Base-by-base conservation (phyloP, 495 filamentous ascomycete species). In the Aspergillus leporis region DNA sequence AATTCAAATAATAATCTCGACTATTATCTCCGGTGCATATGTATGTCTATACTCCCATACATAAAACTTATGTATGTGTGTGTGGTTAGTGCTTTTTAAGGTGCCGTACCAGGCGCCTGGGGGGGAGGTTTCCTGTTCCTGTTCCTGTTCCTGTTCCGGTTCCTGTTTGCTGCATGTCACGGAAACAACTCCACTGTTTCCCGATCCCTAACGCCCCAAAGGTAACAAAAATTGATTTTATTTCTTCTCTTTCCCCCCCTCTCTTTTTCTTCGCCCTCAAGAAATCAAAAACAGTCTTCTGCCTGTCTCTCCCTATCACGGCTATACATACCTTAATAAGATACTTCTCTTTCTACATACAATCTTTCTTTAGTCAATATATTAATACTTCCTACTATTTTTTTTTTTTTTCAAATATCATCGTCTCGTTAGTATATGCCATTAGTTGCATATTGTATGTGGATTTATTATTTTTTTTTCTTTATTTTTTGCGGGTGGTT, bases 121-220 rank as follows among this genome's bases (percentile, higher is more conserved):
- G 36, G 36, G 3, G 16, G 3, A 36, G 10, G 32, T 36, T 36
- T 36, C 23, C 48, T 25, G 48, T 52, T 19, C 50, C 50, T 51
- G 49, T 28, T 32, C 47, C 25, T 13, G 28, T 51, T 28, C 18
- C 18, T 32, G 53, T 51, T 28, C 18, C 18, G 16, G 53, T 5
- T 3, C 25, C 25, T 36, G 32, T 36, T 36, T 55, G 53, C 59
- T 65, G 59, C 62, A 65, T 56, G 62, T 61, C 51, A 61, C 62
- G 56, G 62, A 56, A 55, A 59, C 52, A 61, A 56, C 62, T 65
- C 62, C 62, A 64, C 62, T 40, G 36, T 40, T 12, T 40, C 40
- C 40, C 40, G 40, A 43, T 43, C 36, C 51, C 50, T 36, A 53
- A 28, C 38, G 32, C 34, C 23, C 49, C 28, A 48, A 52, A 36